These are phyloP conservation scores for Neurospora sp. DNA, from an alignment of 495 filamentous ascomycete species.

Conservation along the genomic window DNA sequence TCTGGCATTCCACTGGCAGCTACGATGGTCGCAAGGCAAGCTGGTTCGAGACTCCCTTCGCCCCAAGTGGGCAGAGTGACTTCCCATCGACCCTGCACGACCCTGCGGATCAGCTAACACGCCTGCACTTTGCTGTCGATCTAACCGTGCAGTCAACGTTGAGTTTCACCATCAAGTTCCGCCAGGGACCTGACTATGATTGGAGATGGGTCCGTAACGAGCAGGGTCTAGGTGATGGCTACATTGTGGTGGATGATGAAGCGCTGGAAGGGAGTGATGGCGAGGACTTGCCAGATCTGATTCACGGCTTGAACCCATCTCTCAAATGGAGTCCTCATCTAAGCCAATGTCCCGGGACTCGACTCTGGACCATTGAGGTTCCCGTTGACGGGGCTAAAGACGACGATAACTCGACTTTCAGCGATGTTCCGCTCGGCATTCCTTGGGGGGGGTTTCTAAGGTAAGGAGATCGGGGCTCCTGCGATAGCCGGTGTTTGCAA, in stretches of 20 bases:
- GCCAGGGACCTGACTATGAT: conserved; percentile 36
- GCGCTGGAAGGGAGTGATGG: conserved; percentile 10
- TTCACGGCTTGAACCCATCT: conserved; percentile 47
- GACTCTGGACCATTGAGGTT: conserved; percentile 59
- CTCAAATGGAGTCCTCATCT: conserved; percentile 44
- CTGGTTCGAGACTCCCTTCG: conserved; percentile 41
- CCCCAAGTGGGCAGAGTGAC: conserved; percentile 28
- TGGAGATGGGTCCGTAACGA: conserved; percentile 75
- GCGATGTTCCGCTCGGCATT: conserved; percentile 49
- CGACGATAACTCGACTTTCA: conserved; percentile 41
- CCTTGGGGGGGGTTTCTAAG: conserved; percentile 43
- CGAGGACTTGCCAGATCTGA: conserved; percentile 47
- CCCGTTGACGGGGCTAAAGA: conserved; percentile 43
- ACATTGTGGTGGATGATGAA: conserved; percentile 41
- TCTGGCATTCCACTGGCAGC: conserved; percentile 61
- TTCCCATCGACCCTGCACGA: conserved; percentile 27
- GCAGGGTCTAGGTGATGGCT: conserved; percentile 50
- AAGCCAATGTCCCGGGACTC: conserved; percentile 61
- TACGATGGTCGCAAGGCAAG: conserved; percentile 9
- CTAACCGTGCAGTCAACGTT: conserved; percentile 35
- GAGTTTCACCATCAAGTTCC: conserved; percentile 70
- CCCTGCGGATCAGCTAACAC: conserved; percentile 18
- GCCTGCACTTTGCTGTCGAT: conserved; percentile 34
- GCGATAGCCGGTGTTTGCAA: neutral
- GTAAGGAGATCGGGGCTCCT: conserved; percentile 16